Evolutionary conservation across 1,284 basidiomycete genomes (phyloP).

Genomic region (Apiotrichum gracile): DNA sequence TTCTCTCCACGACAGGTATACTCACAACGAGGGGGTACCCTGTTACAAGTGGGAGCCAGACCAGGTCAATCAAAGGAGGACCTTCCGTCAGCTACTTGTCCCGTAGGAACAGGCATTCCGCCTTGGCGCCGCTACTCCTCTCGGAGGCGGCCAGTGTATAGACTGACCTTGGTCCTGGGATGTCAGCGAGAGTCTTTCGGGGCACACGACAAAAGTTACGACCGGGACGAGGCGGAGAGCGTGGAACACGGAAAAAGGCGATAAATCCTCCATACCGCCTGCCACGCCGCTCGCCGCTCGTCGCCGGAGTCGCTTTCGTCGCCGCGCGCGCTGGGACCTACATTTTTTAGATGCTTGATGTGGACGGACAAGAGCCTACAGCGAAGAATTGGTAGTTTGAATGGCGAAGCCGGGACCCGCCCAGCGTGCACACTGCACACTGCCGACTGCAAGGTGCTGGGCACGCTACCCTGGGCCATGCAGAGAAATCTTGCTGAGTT

Average conservation of each 20-base stretch:
- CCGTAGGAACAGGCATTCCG: background rate
- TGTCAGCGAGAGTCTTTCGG: conserved; percentile 2
- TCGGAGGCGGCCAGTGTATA: background rate
- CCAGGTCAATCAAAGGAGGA: conserved; percentile 55
- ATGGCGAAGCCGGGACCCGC: background rate
- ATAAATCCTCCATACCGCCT: too few relatives aligned
- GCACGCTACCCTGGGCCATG: too few relatives aligned
- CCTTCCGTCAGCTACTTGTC: conserved; percentile 40
- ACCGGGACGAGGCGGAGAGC: background rate
- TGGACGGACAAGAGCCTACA: background rate
- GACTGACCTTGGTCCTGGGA: conserved; percentile 16
- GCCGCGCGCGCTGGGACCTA: background rate
- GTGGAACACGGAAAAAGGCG: background rate
- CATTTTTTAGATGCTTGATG: conserved; percentile 10
- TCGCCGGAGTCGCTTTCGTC: background rate
- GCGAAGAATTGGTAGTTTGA: background rate
- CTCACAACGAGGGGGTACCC: conserved; percentile 83
- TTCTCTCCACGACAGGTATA: too few relatives aligned
- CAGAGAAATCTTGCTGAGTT: too few relatives aligned
- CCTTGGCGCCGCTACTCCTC: background rate
- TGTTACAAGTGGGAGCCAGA: conserved; percentile 52
- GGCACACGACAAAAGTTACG: background rate
- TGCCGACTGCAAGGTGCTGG: too few relatives aligned
- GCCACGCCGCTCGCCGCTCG: too few relatives aligned
- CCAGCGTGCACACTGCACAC: background rate